These are phyloP conservation scores for Boletellus sp. DNA, from an alignment of 768 basidiomycete species.

Conservation along the genomic window DNA sequence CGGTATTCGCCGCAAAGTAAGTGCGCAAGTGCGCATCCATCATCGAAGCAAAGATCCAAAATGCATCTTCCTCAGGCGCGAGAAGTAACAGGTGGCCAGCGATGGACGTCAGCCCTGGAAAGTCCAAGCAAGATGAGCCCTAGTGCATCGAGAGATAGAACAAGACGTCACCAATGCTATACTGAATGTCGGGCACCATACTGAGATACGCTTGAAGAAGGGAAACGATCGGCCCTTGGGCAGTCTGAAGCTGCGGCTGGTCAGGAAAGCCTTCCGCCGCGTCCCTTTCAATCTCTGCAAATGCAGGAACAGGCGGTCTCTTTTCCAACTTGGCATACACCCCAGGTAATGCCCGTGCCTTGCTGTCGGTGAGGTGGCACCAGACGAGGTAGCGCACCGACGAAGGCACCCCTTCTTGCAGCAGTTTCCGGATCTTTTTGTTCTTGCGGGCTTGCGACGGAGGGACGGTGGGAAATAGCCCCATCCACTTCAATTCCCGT, in stretches of 20 bases:
- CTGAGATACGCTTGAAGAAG: conserved; percentile 70
- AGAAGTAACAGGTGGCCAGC: conserved; percentile 69
- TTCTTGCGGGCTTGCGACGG: conserved; percentile 67
- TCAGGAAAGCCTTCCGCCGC: conserved; percentile 51
- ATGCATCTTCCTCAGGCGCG: conserved; percentile 84
- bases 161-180: conserved; percentile 49
- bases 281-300: conserved; percentile 58
- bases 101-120: conserved; percentile 61
- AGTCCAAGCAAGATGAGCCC: neutral
- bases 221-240: conserved; percentile 52
- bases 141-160: neutral
- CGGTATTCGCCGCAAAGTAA: conserved; percentile 60
- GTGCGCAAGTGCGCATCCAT: conserved; percentile 83
- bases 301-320: conserved; percentile 48
- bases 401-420: conserved; percentile 77
- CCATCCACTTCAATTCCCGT: conserved; percentile 76
- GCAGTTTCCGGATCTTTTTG: conserved; percentile 72
- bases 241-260: conserved; percentile 55
- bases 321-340: conserved; percentile 63
- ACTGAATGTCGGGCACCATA: conserved; percentile 83
- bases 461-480: conserved; percentile 50
- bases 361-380: conserved; percentile 76
- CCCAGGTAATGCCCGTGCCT: conserved; percentile 62
- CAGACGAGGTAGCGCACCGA: conserved; percentile 84
- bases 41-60: conserved; percentile 85